Base-by-base conservation (phyloP, 2,329 filamentous ascomycete species). In the Colletotrichum coccodes region DNA sequence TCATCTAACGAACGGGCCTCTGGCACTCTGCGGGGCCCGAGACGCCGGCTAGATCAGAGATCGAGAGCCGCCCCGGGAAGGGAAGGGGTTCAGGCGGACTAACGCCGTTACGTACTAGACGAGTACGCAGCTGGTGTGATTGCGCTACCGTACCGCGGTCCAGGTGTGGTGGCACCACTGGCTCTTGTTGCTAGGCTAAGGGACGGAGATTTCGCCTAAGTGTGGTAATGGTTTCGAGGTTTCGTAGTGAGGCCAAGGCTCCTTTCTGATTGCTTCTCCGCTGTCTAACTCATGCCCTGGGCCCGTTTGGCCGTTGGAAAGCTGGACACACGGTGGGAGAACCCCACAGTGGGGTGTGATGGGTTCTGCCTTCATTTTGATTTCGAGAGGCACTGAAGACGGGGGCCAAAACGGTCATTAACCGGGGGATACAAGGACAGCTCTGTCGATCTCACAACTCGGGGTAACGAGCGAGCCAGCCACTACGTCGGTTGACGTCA, bases 31-130 rank as follows among this genome's bases (percentile, higher is more conserved):
- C 56, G 61, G 65, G 61, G 65, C 61, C 49, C 65, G 54, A 60
- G 65, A 59, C 49, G 42, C 65, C 56, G 65, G 65, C 54, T 60
- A 68, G 65, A 68, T 68, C 61, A 68, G 49, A 68, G 65, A 68
- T 68, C 65, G 66, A 65, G 66, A 69, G 61, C 66, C 54, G 65
- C 54, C 47, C 54, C 60, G 60, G 60, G 53, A 53, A 59, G 46
- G 53, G 46, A 46, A 49, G 49, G 32, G 38, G 38, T 28, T 26
- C 23, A 18, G 44, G 54, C 34, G 32, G 40, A 42, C 53, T 60
- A 21, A 30, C 30, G 23, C 32, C 4, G 40, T 34, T 58, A 42
- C 52, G 42, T 58, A 40, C 18, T 36, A 9, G 30, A n/a, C 16
- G 18, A 32, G 36, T 57, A 57, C 53, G 40, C 18, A 34, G 38